Conservation (phyloP, 352 stramenopile species). For the Peronospora belbahrii region DNA sequence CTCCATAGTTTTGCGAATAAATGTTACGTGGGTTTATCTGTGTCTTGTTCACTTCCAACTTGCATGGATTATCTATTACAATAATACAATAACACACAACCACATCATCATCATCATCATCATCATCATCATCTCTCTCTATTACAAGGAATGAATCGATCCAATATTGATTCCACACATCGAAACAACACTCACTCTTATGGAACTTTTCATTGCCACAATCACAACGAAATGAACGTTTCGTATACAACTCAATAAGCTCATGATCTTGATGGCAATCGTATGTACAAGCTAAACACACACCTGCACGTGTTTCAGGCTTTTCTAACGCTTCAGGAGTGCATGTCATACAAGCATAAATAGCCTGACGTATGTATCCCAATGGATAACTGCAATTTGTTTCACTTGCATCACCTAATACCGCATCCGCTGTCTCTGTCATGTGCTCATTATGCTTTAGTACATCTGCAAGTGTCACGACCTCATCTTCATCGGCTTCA, state of each 20-base stretch:
- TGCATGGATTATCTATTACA: conserved; percentile 41
- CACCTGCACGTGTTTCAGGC: conserved; percentile 30
- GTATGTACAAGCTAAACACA: conserved; percentile 71
- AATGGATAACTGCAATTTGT: conserved; percentile 65
- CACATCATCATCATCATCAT: background rate
- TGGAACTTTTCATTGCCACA: conserved; percentile 64
- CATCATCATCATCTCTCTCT: too few species aligned
- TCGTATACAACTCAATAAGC: conserved; percentile 78
- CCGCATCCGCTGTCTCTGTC: conserved; percentile 46
- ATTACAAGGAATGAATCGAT: too few species aligned
- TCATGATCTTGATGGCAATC: conserved; percentile 67
- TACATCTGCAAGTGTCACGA: conserved; percentile 59
- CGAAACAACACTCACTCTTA: conserved; percentile 11
- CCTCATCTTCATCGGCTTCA: conserved; percentile 38
- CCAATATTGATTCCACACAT: background rate
- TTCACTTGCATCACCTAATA: conserved; percentile 50
- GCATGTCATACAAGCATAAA: conserved; percentile 69
- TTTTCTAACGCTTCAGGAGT: conserved; percentile 34
- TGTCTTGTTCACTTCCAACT: conserved; percentile 47
- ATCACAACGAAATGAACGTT: conserved; percentile 65
- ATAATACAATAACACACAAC: background rate
- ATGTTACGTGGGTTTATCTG: conserved; percentile 42
- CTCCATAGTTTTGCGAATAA: conserved; percentile 71
- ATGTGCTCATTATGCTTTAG: conserved; percentile 45
- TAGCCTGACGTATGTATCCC: conserved; percentile 54